Conservation (phyloP, 352 stramenopile genomes). For the Globisporangium paroecandrum region DNA sequence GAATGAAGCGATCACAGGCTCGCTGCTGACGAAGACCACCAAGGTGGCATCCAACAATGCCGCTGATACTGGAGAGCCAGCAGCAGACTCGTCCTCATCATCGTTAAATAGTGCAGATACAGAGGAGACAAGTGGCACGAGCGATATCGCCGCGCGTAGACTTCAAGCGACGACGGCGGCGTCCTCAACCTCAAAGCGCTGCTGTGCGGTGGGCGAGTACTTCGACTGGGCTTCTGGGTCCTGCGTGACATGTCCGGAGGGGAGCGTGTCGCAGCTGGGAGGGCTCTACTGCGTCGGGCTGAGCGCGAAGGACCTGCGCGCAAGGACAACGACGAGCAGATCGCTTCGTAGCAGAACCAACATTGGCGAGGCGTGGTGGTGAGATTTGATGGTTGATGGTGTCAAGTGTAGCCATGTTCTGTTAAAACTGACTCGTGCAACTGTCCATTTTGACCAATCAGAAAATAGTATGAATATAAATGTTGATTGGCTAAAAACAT, state of each 20-base stretch:
- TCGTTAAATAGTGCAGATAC: background rate
- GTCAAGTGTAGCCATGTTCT: constrained; percentile 1
- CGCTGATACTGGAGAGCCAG: background rate
- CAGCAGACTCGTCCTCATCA: background rate
- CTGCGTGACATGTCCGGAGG: background rate
- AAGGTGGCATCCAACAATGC: background rate
- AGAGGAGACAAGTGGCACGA: background rate
- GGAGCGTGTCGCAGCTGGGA: constrained; percentile 1
- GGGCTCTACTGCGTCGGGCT: constrained; percentile 1
- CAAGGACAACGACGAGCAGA: background rate
- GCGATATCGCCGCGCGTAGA: background rate
- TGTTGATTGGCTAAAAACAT: too few relatives aligned
- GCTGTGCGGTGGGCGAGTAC: constrained; percentile 3
- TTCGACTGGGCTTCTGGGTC: background rate
- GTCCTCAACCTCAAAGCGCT: background rate
- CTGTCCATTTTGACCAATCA: background rate
- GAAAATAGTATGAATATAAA: too few relatives aligned
- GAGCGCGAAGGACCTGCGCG: background rate
- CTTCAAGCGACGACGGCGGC: background rate
- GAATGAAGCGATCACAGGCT: background rate
- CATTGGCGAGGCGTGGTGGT: background rate
- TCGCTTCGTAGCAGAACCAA: background rate
- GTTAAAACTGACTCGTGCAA: background rate
- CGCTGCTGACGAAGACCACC: background rate
- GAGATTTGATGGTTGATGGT: background rate